Evolutionary conservation across 2,329 filamentous ascomycete genomes (phyloP), one percentile per base, ranked within the genome.

Genomic region (Aspergillus novoparasiticus): DNA sequence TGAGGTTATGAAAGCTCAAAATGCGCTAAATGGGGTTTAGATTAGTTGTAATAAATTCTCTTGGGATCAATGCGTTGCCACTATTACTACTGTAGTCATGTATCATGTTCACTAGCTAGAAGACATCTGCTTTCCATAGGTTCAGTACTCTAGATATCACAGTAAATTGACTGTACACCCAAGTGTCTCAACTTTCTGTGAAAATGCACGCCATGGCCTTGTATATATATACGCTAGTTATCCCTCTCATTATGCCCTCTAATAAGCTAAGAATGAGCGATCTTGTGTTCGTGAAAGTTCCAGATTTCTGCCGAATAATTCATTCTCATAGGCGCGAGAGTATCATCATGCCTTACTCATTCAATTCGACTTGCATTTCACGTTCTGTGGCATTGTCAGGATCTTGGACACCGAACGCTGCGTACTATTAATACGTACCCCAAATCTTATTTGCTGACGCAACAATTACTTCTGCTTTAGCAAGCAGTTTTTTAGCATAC

Each of bases 371-470:
- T 59, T 75, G 75, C 71, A 76, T 73, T 62, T 79, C 75, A 36
- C 73, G 75, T 48, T 78, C 77, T 79, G 57, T 54, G 55, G 46
- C 41, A 50, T 16, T 36, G 48, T 21, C 14, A 30, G 11, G n/a
- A 30, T 26, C 8, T 23, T 60, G 9, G n/a, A 36, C 34, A 21
- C 21, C 14, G 48, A 30, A 50, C 50, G 50, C 3, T 9, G 58
- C 23, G 2, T 23, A 61, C 19, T 6, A n/a, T 16, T 32, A 60
- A 60, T 34, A 69, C 73, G 58, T 72, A 80, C 78, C 87, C 89
- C 89, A 92, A 26, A 93, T 78, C 64, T 85, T 84, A 76, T 87
- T 91, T 21, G 90, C 90, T 53, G 89, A 89, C 34, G 86, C 83
- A 32, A 88, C 84, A 64, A 93, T 92, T 39, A 89, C 81, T 63